Base-by-base conservation (phyloP, 768 basidiomycete species). In the Mycena albidolilacea region DNA sequence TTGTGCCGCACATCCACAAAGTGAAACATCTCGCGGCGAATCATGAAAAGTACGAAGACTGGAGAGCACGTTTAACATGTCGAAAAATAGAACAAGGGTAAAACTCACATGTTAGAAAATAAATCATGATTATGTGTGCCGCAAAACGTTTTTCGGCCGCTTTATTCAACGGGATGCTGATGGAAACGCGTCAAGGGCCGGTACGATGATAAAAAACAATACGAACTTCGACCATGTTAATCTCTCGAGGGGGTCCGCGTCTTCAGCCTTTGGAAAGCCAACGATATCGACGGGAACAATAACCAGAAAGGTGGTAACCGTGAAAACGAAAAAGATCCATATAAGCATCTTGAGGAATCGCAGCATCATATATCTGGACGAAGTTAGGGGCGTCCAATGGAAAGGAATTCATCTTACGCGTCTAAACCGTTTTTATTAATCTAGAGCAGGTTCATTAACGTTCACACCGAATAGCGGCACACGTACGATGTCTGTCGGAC, bases 321-420 rank as follows among this genome's bases (percentile, higher is more conserved):
- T 93, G 75, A 86, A 86, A 10, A 84, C 79, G 12, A 84, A 71
- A 78, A 92, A 91, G 9, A 91, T 88, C 72, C 86, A 79, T 72
- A 93, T 88, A n/a, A 88, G 80, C 70, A 93, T 88, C 78, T 89
- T 88, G 73, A 92, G 79, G 81, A 91, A 91, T 67, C 92, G 87
- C 21, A 90, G 80, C 58, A 92, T 86, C 85, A 92, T 86, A 71
- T 87, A 87, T 54, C 86, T 86, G 68, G 69, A 55, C 35, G 11
- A 70, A n/a, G n/a, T 17, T 55, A 3, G 55, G 37, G 23, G 9
- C 44, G 11, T 10, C 8, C 38, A 7, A 43, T 35, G 57, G 8
- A 59, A 35, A 35, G 12, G 85, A 48, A 82, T 82, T 77, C 70
- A 81, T 87, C 84, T 75, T 87, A 92, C 79, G 92, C 91, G 80